Percentiles rank a stretch among this genome's conserved stretches.
Evolutionary conservation across 2,329 filamentous ascomycete species (phyloP).

Genomic region (Cladosporium colombiae): DNA sequence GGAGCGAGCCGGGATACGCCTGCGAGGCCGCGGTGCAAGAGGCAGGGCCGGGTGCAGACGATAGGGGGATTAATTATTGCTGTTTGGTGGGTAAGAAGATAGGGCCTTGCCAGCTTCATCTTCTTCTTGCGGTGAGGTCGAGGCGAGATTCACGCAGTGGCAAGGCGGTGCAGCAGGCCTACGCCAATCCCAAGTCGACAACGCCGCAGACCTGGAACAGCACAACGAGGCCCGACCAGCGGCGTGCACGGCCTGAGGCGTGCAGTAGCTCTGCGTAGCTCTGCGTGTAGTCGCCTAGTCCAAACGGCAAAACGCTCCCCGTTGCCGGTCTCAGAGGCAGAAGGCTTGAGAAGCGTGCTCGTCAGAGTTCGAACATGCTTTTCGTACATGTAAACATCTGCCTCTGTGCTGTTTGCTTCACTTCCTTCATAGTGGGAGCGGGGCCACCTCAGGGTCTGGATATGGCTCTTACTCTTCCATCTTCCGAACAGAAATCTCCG

Average conservation of each 20-base stretch:
- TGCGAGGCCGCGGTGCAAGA: background rate
- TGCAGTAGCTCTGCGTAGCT: background rate
- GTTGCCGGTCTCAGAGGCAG: constrained; percentile 6
- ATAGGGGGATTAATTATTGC: background rate
- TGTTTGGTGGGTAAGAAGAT: background rate
- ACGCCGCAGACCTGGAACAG: background rate
- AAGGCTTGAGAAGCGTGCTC: constrained; percentile 2
- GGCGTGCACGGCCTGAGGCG: background rate
- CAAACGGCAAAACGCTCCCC: constrained; percentile 4
- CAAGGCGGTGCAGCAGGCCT: background rate
- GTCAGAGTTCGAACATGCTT: background rate
- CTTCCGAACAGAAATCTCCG: background rate
- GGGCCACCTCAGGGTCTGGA: background rate
- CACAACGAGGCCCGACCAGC: background rate
- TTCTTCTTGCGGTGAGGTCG: background rate
- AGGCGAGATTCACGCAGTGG: background rate
- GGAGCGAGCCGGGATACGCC: background rate
- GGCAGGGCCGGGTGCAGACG: background rate
- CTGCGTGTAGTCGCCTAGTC: background rate
- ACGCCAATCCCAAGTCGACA: background rate
- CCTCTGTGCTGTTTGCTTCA: background rate
- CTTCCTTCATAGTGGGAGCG: background rate
- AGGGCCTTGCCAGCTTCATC: background rate
- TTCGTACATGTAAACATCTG: background rate
- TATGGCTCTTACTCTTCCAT: background rate